Evolutionary conservation across 441 rosid genomes (phyloP), one percentile per base, ranked within the genome.

Genomic region (Manihot esculenta): DNA sequence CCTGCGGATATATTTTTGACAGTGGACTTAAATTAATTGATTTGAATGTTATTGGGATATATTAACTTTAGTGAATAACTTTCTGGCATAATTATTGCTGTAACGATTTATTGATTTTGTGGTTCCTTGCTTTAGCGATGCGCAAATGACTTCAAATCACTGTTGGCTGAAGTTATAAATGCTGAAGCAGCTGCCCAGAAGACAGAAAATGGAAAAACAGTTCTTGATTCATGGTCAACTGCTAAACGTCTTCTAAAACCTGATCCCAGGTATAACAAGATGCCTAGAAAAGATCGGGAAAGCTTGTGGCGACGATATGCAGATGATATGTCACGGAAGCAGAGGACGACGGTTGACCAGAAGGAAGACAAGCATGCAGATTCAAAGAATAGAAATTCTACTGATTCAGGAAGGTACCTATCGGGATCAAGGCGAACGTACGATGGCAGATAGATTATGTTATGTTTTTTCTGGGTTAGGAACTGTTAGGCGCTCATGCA

Each of bases 261-360:
- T 0, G 97, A 96, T 77, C 84, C 87, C 24, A 81, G 99, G 64
- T 91, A 88, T 80, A 89, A 73, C 84, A 96, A 88, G 83, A 87
- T 90, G 94, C 97, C 97, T 0, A 84, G 97, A 68, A 86, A 90
- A 72, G 96, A 93, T 48, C 86, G 98, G 69, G 98, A 96, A 77
- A 73, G 75, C 38, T 18, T 85, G 76, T 96, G 98, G 99, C 93
- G 86, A 3, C 82, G 97, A 60, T 80, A 85, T 71, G 89, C 84
- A 0, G 97, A 91, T 44, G 96, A 91, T 45, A 75, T 88, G 60
- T 56, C 71, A 74, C 75, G 88, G 79, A 93, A 86, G 75, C 94
- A 82, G 76, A 86, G 86, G 73, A 72, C 82, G 7, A 78, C 76
- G n/a, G 66, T 57, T 12, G 81, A 78, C 75, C 75, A 76, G 45